A percentile compares a stretch with the other conserved stretches of the same genome.
phyloP scores from a whole-genome alignment of 1,284 basidiomycete genomes.

The Fomitopsis schrenkii region DNA sequence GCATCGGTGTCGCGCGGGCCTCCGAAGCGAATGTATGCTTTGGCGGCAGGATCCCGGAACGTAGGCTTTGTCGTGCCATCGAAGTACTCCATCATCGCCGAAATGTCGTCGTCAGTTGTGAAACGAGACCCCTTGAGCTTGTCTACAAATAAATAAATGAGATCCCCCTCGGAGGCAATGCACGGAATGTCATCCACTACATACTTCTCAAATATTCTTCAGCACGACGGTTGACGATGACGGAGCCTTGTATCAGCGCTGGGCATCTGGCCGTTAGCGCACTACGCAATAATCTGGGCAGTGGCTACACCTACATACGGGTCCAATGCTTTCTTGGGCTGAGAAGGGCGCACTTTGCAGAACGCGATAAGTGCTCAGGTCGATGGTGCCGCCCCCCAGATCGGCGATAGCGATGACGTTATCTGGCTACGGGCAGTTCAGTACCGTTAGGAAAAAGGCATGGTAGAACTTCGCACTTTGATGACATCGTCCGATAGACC shows the following conservation, averaged over 20 bases:
- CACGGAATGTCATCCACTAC: background rate
- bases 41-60: constrained; percentile 32
- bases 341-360: constrained; percentile 13
- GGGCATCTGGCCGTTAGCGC: background rate
- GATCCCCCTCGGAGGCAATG: background rate
- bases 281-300: background rate
- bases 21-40: constrained; percentile 39
- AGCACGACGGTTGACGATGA: constrained; percentile 26
- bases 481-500: constrained; percentile 30
- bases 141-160: constrained; percentile 17
- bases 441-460: background rate
- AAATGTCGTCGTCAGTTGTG: constrained; percentile 29
- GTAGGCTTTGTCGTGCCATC: constrained; percentile 38
- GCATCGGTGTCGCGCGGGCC: constrained; percentile 15
- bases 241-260: constrained; percentile 21
- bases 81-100: constrained; percentile 35
- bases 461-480: constrained; percentile 17
- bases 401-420: constrained; percentile 50
- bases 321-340: constrained; percentile 35
- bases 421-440: constrained; percentile 22
- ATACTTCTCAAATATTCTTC: constrained; percentile 27
- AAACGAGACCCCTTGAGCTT: constrained; percentile 32
- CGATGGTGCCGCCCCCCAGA: constrained; percentile 54
- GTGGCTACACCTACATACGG: constrained; percentile 33
- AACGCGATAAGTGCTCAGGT: constrained; percentile 46